Evolutionary conservation across 192 early-diverging fungal species (phyloP).

Genomic region (Umbelopsis sp.): DNA sequence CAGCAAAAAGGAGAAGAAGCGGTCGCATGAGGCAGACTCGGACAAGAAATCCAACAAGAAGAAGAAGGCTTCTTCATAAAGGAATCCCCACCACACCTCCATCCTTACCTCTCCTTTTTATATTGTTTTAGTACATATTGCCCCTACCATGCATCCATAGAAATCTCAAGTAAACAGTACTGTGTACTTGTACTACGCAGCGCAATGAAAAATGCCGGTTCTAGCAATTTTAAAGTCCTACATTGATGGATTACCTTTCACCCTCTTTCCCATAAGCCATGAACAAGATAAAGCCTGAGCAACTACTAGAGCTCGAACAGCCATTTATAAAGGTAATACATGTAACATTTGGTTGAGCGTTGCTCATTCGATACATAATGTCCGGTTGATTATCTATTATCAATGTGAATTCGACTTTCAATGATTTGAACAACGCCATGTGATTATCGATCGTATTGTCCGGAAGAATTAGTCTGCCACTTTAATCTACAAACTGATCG

Average conservation of each 20-base stretch:
- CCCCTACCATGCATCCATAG: neutral
- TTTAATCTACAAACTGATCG: neutral
- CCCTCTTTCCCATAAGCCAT: slow-evolving; percentile 35
- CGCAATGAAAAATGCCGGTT: neutral
- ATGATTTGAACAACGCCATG: too few species aligned
- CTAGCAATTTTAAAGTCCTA: neutral
- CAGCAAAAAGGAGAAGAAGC: slow-evolving; percentile 17
- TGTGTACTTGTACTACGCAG: too few species aligned
- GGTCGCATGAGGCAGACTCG: neutral
- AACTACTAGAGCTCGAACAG: slow-evolving; percentile 91
- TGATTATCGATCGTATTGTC: slow-evolving; percentile 6
- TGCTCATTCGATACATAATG: neutral
- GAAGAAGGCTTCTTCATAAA: slow-evolving; percentile 41
- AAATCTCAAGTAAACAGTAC: neutral
- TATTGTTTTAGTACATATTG: neutral
- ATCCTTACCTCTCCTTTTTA: neutral
- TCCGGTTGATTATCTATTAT: too few species aligned
- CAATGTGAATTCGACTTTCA: too few species aligned
- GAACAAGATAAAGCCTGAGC: slow-evolving; percentile 74
- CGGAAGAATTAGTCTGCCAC: neutral
- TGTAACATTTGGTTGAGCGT: neutral
- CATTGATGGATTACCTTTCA: neutral
- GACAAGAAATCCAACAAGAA: slow-evolving; percentile 29
- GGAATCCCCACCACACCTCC: neutral
- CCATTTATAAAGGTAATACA: slow-evolving; percentile 85